A percentile compares a stretch with the other conserved stretches of the same genome.
Evolutionary conservation across 2,329 filamentous ascomycete species (phyloP).

Genomic region (Albifimbria verrucaria): DNA sequence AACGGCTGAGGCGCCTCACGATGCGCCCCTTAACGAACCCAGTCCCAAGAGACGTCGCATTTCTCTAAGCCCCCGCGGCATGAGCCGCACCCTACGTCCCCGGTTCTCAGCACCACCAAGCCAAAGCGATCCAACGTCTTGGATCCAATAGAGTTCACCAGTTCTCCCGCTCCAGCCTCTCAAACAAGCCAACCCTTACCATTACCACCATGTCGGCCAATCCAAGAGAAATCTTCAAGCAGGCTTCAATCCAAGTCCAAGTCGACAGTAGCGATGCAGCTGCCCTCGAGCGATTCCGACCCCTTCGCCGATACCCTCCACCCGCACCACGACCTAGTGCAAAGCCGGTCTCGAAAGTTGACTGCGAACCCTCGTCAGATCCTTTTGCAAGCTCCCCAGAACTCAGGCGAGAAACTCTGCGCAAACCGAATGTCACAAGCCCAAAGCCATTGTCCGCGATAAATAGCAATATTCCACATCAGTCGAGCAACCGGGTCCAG

Average conservation of each 20-base stretch:
- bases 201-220: constrained; percentile 1
- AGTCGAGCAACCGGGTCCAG: constrained; percentile 6
- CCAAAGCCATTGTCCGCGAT: not conserved
- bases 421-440: not conserved
- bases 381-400: constrained; percentile 18
- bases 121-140: not conserved
- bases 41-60: not conserved
- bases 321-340: constrained; percentile 2
- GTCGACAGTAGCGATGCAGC: not conserved
- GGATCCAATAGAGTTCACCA: constrained; percentile 34
- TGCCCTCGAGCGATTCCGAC: constrained; percentile 20
- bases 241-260: not conserved
- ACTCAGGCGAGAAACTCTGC: not conserved
- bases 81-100: not conserved
- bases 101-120: not conserved
- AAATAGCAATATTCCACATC: not conserved
- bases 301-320: constrained; percentile 31
- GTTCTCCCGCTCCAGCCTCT: constrained; percentile 22
- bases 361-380: constrained; percentile 14
- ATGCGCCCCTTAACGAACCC: not conserved
- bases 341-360: constrained; percentile 1
- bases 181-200: not conserved
- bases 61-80: not conserved
- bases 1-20: not conserved
- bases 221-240: not conserved